Conservation (phyloP, 140 eudicot species). For the Senecio squalidus region DNA sequence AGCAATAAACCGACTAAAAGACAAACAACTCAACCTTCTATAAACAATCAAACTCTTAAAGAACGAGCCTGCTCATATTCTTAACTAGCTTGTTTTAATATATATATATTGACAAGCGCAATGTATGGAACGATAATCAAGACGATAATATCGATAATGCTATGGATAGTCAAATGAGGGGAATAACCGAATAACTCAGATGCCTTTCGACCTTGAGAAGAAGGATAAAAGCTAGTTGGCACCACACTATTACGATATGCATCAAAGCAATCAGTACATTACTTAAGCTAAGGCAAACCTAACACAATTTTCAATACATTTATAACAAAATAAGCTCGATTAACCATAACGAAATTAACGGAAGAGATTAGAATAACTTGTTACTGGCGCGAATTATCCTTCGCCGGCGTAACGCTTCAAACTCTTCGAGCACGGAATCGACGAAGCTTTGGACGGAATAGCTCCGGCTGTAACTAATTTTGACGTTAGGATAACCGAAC, state of each 20-base stretch:
- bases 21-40: constrained; percentile 9
- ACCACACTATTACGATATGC: no score
- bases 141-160: no score
- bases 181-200: background rate
- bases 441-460: constrained; percentile 47
- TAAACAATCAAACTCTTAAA: background rate
- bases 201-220: background rate
- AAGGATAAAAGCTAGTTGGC: no score
- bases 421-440: constrained; percentile 61
- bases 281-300: no score
- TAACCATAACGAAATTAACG: constrained; percentile 11
- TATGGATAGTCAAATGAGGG: no score
- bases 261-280: no score
- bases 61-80: background rate
- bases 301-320: background rate
- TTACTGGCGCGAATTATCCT: constrained; percentile 46
- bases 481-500: constrained; percentile 12
- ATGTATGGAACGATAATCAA: no score
- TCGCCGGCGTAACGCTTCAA: constrained; percentile 40
- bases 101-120: background rate
- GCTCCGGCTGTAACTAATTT: constrained; percentile 26
- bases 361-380: no score
- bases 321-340: background rate
- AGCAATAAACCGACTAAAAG: no score
- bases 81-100: background rate